A percentile compares a stretch with the other conserved stretches of the same genome.
These are phyloP conservation scores for Trichoderma gamsii DNA, from an alignment of 495 filamentous ascomycete species.

Conservation along the genomic window DNA sequence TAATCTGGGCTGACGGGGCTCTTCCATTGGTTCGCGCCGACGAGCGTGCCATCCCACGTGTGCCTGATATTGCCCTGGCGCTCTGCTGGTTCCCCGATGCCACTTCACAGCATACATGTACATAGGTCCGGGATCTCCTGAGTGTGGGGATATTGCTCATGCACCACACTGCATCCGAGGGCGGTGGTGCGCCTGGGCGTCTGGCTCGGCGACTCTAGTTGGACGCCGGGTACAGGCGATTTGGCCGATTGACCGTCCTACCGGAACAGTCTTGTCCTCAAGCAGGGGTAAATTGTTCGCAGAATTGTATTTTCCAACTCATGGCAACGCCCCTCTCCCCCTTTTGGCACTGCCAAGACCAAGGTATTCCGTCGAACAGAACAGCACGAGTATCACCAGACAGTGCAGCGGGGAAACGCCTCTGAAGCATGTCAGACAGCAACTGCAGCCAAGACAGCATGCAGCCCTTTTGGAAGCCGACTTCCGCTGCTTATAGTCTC, in stretches of 20 bases:
- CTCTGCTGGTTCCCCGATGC: conserved; percentile 5
- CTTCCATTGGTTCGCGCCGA: neutral
- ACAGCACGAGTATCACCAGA: neutral
- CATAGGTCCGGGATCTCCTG: neutral
- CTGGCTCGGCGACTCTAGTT: neutral
- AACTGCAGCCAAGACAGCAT: neutral
- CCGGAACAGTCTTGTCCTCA: neutral
- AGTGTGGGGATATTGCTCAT: neutral
- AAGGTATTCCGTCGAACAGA: neutral
- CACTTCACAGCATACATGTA: neutral
- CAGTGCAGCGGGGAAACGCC: neutral
- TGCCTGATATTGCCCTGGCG: neutral
- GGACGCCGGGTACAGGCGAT: neutral
- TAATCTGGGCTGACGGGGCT: neutral
- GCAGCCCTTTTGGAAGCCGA: neutral
- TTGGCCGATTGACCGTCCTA: neutral
- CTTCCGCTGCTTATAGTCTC: neutral
- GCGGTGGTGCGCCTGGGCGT: neutral
- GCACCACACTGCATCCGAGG: neutral
- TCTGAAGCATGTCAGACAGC: neutral
- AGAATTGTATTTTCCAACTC: neutral
- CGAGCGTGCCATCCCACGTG: neutral
- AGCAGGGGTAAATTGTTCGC: neutral
- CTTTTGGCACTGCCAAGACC: neutral
- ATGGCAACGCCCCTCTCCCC: neutral